phyloP scores from a whole-genome alignment of 805 yeast species.

The Wickerhamomyces ciferrii region DNA sequence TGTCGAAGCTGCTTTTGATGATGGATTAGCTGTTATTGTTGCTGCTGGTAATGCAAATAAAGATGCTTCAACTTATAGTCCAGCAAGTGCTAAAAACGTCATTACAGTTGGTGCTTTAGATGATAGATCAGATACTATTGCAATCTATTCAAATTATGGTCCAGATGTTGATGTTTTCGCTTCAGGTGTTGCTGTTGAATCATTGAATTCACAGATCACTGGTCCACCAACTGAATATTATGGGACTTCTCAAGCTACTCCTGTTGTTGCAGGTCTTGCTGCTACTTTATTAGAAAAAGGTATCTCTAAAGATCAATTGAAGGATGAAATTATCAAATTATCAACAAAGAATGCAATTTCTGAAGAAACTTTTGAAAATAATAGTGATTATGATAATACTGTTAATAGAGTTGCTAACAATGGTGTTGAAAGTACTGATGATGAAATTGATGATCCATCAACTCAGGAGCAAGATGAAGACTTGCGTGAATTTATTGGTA shows the following conservation, averaged over 20 bases:
- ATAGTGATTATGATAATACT: conserved; percentile 30
- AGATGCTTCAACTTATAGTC: conserved; percentile 76
- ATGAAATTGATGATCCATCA: neutral
- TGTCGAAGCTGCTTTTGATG: conserved; percentile 24
- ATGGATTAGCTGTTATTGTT: conserved; percentile 66
- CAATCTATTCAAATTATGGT: conserved; percentile 86
- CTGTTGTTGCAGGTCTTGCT: conserved; percentile 62
- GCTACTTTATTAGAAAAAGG: conserved; percentile 54
- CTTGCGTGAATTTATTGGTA: neutral
- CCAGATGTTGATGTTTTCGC: conserved; percentile 79
- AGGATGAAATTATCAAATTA: conserved; percentile 31
- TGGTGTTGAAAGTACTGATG: conserved; percentile 9
- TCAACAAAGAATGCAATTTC: conserved; percentile 35
- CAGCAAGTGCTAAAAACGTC: conserved; percentile 69
- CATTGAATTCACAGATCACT: conserved; percentile 35
- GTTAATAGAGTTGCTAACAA: conserved; percentile 48
- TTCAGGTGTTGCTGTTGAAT: conserved; percentile 64
- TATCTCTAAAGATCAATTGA: conserved; percentile 33
- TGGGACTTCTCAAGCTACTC: conserved; percentile 83
- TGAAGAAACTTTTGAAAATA: conserved; percentile 28
- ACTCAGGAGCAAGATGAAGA: neutral
- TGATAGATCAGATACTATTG: conserved; percentile 60
- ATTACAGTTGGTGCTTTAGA: conserved; percentile 88
- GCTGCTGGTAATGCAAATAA: conserved; percentile 84
- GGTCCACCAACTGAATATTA: conserved; percentile 31